phyloP scores from a whole-genome alignment of 257 asterid genomes.

The Petunia axillaris region DNA sequence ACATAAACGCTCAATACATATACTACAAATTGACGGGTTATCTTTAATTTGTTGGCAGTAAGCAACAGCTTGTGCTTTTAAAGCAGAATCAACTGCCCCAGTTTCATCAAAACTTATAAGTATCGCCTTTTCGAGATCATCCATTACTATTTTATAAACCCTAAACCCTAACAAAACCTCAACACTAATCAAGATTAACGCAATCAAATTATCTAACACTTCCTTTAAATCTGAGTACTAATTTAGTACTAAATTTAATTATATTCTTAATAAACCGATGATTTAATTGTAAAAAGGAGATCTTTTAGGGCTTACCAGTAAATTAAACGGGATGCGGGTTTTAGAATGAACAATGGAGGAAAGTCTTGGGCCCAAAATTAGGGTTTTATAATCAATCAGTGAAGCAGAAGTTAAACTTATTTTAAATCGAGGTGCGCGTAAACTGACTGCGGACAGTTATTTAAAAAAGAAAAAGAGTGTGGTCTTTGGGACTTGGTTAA shows the following conservation, averaged over 20 bases:
- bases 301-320: slow-evolving; percentile 35
- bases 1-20: slow-evolving; percentile 74
- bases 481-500: slow-evolving; percentile 28
- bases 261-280: slow-evolving; percentile 16
- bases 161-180: slow-evolving; percentile 43
- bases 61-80: slow-evolving; percentile 76
- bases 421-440: too few relatives aligned
- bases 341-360: slow-evolving; percentile 19
- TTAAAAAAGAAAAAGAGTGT: not conserved
- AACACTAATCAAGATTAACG: not conserved
- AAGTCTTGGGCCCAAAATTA: slow-evolving; percentile 7
- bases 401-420: slow-evolving; percentile 27
- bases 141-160: slow-evolving; percentile 59
- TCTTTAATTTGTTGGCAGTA: slow-evolving; percentile 75
- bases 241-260: slow-evolving; percentile 20
- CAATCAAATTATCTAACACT: not conserved
- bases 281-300: slow-evolving; percentile 31
- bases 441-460: too few relatives aligned
- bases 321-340: slow-evolving; percentile 32
- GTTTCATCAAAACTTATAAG: slow-evolving; percentile 85
- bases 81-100: slow-evolving; percentile 59
- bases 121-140: slow-evolving; percentile 91
- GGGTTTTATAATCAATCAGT: slow-evolving; percentile 35
- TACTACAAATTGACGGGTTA: slow-evolving; percentile 63
- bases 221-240: slow-evolving; percentile 12